Conservation (phyloP, 192 early-diverging fungal species). For the Lobulomyces angularis region DNA sequence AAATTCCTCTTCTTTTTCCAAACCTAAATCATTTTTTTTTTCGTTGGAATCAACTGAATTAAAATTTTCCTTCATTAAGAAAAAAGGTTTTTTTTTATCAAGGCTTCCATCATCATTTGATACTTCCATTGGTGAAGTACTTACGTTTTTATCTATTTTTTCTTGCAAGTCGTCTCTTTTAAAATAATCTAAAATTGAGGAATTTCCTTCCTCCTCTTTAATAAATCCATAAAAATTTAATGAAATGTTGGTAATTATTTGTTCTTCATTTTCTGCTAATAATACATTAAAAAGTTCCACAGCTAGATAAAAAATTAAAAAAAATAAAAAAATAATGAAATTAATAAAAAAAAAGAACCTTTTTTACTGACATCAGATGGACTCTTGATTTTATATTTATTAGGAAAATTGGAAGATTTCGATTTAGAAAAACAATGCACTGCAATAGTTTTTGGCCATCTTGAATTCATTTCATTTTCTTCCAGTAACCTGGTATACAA, state of each 20-base stretch:
- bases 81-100: conserved; percentile 4
- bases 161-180: too few relatives aligned
- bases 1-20: conserved; percentile 1
- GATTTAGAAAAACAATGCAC: conserved; percentile 9
- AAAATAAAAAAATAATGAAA: conserved; percentile 1
- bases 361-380: background rate
- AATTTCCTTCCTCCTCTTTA: too few relatives aligned
- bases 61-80: background rate
- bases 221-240: too few relatives aligned
- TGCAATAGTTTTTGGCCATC: conserved; percentile 40
- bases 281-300: background rate
- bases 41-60: background rate
- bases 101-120: conserved; percentile 2
- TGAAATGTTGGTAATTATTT: too few relatives aligned
- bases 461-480: conserved; percentile 28
- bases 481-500: conserved; percentile 32
- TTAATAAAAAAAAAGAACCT: background rate
- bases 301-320: conserved; percentile 2
- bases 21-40: conserved; percentile 9
- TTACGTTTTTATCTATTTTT: too few relatives aligned
- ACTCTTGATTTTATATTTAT: background rate
- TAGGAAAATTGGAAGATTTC: background rate
- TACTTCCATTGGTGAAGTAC: conserved; percentile 4
- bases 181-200: too few relatives aligned
- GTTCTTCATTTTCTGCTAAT: background rate